Evolutionary conservation across 2,329 filamentous ascomycete genomes (phyloP).

Genomic region (Trichoderma harzianum): DNA sequence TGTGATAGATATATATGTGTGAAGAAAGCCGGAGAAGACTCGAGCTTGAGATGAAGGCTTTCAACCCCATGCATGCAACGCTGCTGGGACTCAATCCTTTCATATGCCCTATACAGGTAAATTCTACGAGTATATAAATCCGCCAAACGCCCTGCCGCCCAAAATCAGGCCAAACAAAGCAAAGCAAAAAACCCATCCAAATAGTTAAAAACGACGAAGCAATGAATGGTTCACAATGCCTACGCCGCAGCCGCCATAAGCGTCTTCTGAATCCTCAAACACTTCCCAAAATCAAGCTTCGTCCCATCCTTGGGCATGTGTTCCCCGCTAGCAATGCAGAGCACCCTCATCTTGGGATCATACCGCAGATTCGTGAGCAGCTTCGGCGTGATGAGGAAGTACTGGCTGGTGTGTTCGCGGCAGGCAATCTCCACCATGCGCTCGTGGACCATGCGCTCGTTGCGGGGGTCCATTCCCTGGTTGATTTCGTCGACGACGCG

Average conservation of each 20-base stretch:
- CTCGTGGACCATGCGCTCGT: constrained; percentile 96
- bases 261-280: constrained; percentile 43
- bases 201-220: not conserved
- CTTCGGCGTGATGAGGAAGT: constrained; percentile 98
- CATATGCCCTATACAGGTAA: not conserved
- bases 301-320: constrained; percentile 55
- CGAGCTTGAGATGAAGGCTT: not conserved
- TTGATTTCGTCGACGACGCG: constrained; percentile 99
- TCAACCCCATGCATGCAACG: not conserved
- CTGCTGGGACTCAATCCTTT: not conserved
- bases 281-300: constrained; percentile 48
- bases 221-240: not conserved
- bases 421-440: constrained; percentile 98
- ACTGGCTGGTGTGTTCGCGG: constrained; percentile 72
- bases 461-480: constrained; percentile 97
- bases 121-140: not conserved
- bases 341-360: constrained; percentile 84
- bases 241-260: constrained; percentile 32
- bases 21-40: not conserved
- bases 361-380: constrained; percentile 82
- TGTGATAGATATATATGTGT: not conserved
- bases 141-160: not conserved
- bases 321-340: constrained; percentile 91
- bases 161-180: not conserved
- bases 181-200: not conserved